phyloP scores from a whole-genome alignment of 768 basidiomycete genomes.

The Fibroporia radiculosa region DNA sequence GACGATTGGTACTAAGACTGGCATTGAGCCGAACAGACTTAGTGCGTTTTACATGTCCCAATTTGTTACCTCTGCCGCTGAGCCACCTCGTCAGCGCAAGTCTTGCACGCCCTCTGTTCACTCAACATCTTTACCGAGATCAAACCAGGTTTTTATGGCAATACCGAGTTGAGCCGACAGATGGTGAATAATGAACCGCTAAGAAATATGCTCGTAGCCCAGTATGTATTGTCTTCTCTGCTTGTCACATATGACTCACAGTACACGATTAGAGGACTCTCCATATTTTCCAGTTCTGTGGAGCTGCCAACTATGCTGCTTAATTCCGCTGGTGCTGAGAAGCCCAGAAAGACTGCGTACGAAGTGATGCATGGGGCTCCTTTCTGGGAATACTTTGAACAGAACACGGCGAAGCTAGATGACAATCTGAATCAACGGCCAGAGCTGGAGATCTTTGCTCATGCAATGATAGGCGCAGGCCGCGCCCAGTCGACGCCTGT shows the following conservation, averaged over 20 bases:
- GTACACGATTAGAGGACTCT: background rate
- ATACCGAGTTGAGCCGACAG: background rate
- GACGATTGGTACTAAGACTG: background rate
- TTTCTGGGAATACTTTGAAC: constrained; percentile 10
- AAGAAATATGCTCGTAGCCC: background rate
- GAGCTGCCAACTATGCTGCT: constrained; percentile 1
- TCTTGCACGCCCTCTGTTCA: constrained; percentile 1
- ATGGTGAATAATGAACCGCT: constrained; percentile 2
- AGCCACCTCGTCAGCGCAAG: background rate
- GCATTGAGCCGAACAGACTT: constrained; percentile 1
- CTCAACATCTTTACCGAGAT: constrained; percentile 5
- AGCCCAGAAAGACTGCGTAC: background rate
- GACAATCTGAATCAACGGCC: constrained; percentile 2
- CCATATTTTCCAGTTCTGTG: background rate
- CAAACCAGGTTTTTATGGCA: background rate
- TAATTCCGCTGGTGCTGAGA: constrained; percentile 4
- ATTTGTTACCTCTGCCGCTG: background rate
- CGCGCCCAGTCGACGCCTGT: background rate
- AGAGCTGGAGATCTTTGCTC: constrained; percentile 1
- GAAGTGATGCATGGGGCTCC: too few relatives aligned
- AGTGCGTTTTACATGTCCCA: background rate
- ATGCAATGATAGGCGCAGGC: constrained; percentile 10
- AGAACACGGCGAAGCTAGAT: constrained; percentile 4
- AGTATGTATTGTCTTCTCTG: background rate
- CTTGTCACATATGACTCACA: background rate